Percentiles rank a stretch among this genome's conserved stretches.
phyloP scores from a whole-genome alignment of 305 asterid genomes.

The Striga hermonthica region DNA sequence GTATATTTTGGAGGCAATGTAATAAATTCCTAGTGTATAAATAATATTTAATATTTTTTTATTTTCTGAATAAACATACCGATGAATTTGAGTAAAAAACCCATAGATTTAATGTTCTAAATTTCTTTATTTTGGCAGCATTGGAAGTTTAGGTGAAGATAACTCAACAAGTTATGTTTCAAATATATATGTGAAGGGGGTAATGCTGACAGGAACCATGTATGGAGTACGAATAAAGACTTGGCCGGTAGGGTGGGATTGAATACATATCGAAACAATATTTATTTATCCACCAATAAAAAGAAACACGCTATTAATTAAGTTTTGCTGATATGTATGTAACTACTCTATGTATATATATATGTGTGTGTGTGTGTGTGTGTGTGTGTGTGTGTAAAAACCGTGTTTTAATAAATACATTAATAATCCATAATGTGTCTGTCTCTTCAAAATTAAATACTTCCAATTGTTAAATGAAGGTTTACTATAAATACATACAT shows the following conservation, averaged over 20 bases:
- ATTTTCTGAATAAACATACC: background rate
- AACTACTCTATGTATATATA: too few species aligned
- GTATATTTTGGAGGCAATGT: slow-evolving; percentile 32
- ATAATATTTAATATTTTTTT: background rate
- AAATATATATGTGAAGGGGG: slow-evolving; percentile 55
- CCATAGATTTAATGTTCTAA: background rate
- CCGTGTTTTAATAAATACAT: background rate
- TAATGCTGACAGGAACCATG: slow-evolving; percentile 58
- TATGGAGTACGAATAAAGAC: slow-evolving; percentile 91
- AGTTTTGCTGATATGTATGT: too few species aligned
- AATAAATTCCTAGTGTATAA: too few species aligned
- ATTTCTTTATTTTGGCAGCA: slow-evolving; percentile 44
- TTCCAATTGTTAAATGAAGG: too few species aligned
- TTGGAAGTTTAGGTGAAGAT: slow-evolving; percentile 91
- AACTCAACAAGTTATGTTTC: slow-evolving; percentile 55
- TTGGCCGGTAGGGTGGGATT: slow-evolving; percentile 66
- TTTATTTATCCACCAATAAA: background rate
- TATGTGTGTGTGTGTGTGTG: too few species aligned
- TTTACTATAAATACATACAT: too few species aligned
- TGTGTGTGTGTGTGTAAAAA: background rate
- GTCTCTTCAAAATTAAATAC: too few species aligned
- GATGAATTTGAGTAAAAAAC: too few species aligned
- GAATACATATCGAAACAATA: background rate
- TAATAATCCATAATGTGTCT: background rate
- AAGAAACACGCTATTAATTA: background rate